Evolutionary conservation across 148 eudicot genomes (phyloP), one percentile per base, ranked within the genome.

Genomic region (Persicaria tinctoria): DNA sequence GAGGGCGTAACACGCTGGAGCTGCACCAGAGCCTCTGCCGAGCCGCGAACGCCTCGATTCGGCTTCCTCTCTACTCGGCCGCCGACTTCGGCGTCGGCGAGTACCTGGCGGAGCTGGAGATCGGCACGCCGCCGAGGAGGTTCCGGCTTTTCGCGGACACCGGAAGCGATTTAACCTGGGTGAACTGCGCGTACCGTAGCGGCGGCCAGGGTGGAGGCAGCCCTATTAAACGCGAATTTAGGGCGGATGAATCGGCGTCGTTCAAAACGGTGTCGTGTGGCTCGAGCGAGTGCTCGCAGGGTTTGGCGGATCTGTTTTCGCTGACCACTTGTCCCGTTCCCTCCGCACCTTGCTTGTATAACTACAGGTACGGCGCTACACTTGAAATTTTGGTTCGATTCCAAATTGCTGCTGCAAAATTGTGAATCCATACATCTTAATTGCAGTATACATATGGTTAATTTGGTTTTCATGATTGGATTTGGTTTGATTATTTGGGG

Each of bases 101-200:
- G 68, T 90, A 90, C 81, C 82, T 88, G 69, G 83, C 85, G 48
- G 80, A 81, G 59, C 83, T 90, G 76, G 72, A 70, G 60, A 80
- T 90, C 73, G 96, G 96, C 7, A 81, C 85, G 68, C 96, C 96
- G 12, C 87, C 90, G 1, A 91, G 85, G 59, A 82, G 53, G 70
- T 84, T 88, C 75, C 85, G 80, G 68, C 86, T 90, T 45, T 80
- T 87, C 41, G 92, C 86, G 9, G 96, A 90, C 75, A 90, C 92
- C 69, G 96, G 89, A 23, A 83, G 87, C 63, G 96, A 90, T 82
- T 91, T 90, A 76, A 83, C 87, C 54, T 90, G 96, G 96, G 85
- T 83, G 78, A 73, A 75, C 6, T 90, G 96, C 85, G 38, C 32
- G 55, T 23, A 71, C 32, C 51, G 38, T 4, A 7, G 20, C n/a